Evolutionary conservation across 192 early-diverging fungal species (phyloP), one percentile per base, ranked within the genome.

Genomic region (Backusella australiensis): DNA sequence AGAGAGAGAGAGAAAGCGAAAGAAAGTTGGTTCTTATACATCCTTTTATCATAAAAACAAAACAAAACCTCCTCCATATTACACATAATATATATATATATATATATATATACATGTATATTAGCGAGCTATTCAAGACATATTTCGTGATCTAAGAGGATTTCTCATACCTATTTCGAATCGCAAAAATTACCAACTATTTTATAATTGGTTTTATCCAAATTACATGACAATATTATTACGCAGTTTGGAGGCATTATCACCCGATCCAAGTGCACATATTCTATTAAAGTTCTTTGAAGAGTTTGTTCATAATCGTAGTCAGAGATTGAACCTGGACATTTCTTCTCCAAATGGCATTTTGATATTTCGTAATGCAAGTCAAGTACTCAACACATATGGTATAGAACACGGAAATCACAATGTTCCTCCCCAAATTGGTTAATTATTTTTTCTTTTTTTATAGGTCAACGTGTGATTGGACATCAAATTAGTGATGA

Each of bases 191-290:
- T 93, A 90, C 67, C 71, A 75, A 21, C 19, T 93, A 39, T 93
- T 96, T 78, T 96, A 94, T 75, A 91, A 94, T 46, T 97, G 96
- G 96, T 88, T 97, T 49, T 91, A 89, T 80, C 91, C 95, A 12
- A 82, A 85, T 23, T 88, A 90, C 63, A 89, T 90, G 38, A 84
- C 79, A 2, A 84, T 94, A 38, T 72, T 96, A 17, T 82, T 90
- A 34, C 85, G 88, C 32, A 88, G 87, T 1, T 80, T 97, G 68
- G 86, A 91, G 75, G 89, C 93, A 34, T 90, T 91, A 84, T 74
- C 73, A 32, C 83, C 85, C 38, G 89, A 93, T 76, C 78, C 85
- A 38, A 89, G 94, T 32, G 86, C 89, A 39, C 92, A 91, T 32
- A 83, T 90, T 0, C 86, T 93, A 41, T 86, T 97, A 59, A 93